Evolutionary conservation across 1,284 basidiomycete species (phyloP).

Genomic region (Takashimella koratensis): DNA sequence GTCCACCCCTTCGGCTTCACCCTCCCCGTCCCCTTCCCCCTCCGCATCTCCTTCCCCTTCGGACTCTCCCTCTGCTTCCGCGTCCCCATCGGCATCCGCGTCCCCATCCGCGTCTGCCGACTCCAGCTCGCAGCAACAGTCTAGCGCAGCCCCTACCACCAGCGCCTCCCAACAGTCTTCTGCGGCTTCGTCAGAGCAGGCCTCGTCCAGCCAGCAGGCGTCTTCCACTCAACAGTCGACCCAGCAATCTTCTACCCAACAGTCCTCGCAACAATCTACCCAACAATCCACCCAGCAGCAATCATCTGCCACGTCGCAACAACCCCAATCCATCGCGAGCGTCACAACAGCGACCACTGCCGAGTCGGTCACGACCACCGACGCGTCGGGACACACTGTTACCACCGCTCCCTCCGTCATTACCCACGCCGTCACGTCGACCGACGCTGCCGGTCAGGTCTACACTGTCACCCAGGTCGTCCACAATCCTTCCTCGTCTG

Average conservation of each 20-base stretch:
- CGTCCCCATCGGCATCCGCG: not conserved
- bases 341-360: conserved; percentile 11
- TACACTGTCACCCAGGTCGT: conserved; percentile 43
- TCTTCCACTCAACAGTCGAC: not conserved
- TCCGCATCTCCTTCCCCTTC: conserved; percentile 25
- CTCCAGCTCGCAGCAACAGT: not conserved
- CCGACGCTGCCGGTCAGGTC: conserved; percentile 21
- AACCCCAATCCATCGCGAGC: conserved; percentile 5
- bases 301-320: not conserved
- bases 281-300: not conserved
- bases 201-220: not conserved
- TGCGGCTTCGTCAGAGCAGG: not conserved
- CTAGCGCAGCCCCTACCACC: not conserved
- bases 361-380: conserved; percentile 10
- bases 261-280: not conserved
- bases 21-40: conserved; percentile 25
- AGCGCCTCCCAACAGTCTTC: not conserved
- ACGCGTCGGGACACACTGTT: conserved; percentile 1
- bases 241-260: not conserved
- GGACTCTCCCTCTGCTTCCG: conserved; percentile 15
- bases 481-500: conserved; percentile 29
- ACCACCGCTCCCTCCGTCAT: conserved; percentile 10
- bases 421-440: conserved; percentile 19
- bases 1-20: conserved; percentile 22
- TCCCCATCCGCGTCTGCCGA: not conserved